Percentiles rank a stretch among this genome's conserved stretches.
Conservation (phyloP, 31 red algal species). For the Odonthalia washingtoniensis region DNA sequence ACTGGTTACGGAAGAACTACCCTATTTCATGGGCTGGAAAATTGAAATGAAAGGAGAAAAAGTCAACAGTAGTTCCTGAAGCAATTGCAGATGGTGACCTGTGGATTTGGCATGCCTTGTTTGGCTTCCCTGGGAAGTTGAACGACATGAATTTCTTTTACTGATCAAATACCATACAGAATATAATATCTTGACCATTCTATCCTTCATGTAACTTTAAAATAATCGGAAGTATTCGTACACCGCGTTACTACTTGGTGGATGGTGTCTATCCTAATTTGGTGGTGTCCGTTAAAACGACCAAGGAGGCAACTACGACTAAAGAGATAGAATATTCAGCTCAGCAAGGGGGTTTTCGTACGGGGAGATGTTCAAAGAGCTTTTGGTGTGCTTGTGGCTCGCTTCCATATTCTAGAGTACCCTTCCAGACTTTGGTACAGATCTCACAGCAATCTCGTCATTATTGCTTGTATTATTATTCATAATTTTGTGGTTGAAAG, state of each 20-base stretch:
- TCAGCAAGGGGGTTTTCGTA: constrained; percentile 34
- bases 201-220: background rate
- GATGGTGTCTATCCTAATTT: constrained; percentile 54
- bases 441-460: constrained; percentile 9
- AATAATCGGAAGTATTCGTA: constrained; percentile 24
- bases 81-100: too few species aligned
- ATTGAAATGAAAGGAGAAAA: background rate
- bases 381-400: constrained; percentile 39
- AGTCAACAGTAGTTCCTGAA: constrained; percentile 50
- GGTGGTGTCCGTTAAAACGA: constrained; percentile 56
- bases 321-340: background rate
- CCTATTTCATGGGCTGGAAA: constrained; percentile 19
- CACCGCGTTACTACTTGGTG: constrained; percentile 32
- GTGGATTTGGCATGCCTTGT: constrained; percentile 58
- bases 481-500: constrained; percentile 60
- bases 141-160: constrained; percentile 58
- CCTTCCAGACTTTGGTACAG: constrained; percentile 39
- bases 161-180: constrained; percentile 3
- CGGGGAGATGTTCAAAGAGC: constrained; percentile 56
- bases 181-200: background rate
- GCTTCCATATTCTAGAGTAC: constrained; percentile 25
- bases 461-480: constrained; percentile 48
- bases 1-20: constrained; percentile 13
- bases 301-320: background rate
- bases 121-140: constrained; percentile 30